Conservation (phyloP, 345 rosid genomes). For the Theobroma cacao region DNA sequence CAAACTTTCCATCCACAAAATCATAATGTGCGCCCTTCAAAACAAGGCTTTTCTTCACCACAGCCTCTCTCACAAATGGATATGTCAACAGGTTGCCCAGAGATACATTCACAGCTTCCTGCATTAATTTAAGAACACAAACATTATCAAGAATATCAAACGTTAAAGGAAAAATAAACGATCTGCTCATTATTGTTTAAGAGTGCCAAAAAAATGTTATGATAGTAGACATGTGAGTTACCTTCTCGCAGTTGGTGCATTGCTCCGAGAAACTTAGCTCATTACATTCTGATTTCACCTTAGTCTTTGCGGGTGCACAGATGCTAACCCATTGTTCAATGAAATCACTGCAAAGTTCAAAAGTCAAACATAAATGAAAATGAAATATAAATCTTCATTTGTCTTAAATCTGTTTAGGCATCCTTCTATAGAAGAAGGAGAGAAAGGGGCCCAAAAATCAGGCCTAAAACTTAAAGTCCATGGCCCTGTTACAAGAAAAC, state of each 20-base stretch:
- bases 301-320: constrained; percentile 68
- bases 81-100: constrained; percentile 71
- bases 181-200: not conserved
- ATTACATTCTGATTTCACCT: constrained; percentile 50
- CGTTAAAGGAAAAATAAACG: not conserved
- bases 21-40: constrained; percentile 80
- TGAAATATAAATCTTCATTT: not conserved
- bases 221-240: constrained; percentile 11
- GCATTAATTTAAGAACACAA: constrained; percentile 13
- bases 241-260: constrained; percentile 87
- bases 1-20: constrained; percentile 63
- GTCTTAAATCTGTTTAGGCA: not conserved
- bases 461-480: not conserved
- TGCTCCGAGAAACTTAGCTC: constrained; percentile 56
- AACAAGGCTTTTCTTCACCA: constrained; percentile 42
- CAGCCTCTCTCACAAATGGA: constrained; percentile 71
- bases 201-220: not conserved
- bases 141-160: not conserved
- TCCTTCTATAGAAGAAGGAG: not conserved
- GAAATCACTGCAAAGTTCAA: constrained; percentile 56
- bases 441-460: not conserved
- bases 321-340: constrained; percentile 88
- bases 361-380: not conserved
- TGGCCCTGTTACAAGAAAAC: not conserved
- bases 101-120: constrained; percentile 85